These are phyloP conservation scores for Eimeria sp. DNA, from an alignment of 169 alveolate genomes.

Conservation along the genomic window DNA sequence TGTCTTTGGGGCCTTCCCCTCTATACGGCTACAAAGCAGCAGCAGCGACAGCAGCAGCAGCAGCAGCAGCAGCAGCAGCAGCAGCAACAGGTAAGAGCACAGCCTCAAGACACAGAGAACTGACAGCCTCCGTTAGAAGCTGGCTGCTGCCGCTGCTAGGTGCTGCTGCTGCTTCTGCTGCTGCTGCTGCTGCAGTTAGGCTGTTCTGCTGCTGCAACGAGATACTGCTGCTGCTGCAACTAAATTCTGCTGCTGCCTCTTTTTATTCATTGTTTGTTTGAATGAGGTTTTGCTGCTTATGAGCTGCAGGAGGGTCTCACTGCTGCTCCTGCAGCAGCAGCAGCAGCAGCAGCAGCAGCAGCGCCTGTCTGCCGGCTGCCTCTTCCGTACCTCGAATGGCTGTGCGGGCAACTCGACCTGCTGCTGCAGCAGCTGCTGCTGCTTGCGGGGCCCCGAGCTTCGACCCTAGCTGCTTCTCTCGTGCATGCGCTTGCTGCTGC, in stretches of 20 bases:
- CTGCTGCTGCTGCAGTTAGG: neutral
- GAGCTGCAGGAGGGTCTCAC: slow-evolving; percentile 15
- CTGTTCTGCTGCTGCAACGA: neutral
- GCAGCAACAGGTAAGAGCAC: slow-evolving; percentile 5
- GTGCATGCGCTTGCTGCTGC: slow-evolving; percentile 67
- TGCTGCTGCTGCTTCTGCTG: neutral
- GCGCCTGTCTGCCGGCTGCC: slow-evolving; percentile 61
- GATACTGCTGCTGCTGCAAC: neutral
- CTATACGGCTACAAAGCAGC: slow-evolving; percentile 10
- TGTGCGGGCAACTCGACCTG: slow-evolving; percentile 36
- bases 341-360: slow-evolving; percentile 25
- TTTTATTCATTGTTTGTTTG: neutral
- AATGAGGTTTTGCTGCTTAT: neutral
- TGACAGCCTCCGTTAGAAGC: neutral
- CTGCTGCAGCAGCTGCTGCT: slow-evolving; percentile 64
- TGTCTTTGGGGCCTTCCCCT: slow-evolving; percentile 4
- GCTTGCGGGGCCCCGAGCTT: slow-evolving; percentile 47
- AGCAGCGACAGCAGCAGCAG: slow-evolving; percentile 59
- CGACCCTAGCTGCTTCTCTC: slow-evolving; percentile 35
- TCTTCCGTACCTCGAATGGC: slow-evolving; percentile 52
- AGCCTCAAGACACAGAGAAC: neutral
- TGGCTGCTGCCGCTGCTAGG: neutral
- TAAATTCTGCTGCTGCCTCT: neutral
- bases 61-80: slow-evolving; percentile 35
- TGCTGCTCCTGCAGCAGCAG: slow-evolving; percentile 5